Conservation (phyloP, 2,329 filamentous ascomycete genomes). For the Sclerotiophoma versabilis region DNA sequence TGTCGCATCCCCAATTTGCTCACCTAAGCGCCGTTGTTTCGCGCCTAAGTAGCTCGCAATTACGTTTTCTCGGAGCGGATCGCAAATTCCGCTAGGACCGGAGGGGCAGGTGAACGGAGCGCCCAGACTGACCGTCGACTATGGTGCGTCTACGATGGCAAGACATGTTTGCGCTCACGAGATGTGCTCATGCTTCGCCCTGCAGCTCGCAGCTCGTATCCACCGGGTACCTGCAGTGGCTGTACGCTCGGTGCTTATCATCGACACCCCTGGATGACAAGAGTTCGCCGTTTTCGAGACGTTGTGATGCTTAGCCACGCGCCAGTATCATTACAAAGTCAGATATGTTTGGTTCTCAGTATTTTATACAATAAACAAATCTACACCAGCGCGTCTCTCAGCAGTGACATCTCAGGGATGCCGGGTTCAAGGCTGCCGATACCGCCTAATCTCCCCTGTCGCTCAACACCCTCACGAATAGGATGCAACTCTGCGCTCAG, state of each 20-base stretch:
- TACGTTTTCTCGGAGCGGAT: slow-evolving; percentile 2
- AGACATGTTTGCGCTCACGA: slow-evolving; percentile 8
- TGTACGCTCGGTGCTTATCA: neutral
- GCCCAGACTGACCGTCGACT: slow-evolving; percentile 22
- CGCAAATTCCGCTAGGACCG: slow-evolving; percentile 6
- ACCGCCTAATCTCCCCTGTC: slow-evolving; percentile 15
- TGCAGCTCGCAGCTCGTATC: slow-evolving; percentile 15
- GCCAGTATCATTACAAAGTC: neutral
- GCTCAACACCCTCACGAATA: slow-evolving; percentile 9
- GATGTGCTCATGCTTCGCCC: slow-evolving; percentile 9
- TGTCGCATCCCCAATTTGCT: slow-evolving; percentile 6
- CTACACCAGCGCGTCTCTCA: neutral
- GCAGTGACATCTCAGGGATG: slow-evolving; percentile 1
- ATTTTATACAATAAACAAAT: neutral
- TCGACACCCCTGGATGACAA: neutral
- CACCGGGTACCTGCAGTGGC: slow-evolving; percentile 28
- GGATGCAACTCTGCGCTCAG: slow-evolving; percentile 6
- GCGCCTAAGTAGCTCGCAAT: neutral
- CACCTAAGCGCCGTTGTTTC: slow-evolving; percentile 5
- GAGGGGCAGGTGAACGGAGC: slow-evolving; percentile 25
- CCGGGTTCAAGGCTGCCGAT: slow-evolving; percentile 7
- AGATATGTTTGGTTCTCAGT: neutral
- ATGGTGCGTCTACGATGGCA: slow-evolving; percentile 8
- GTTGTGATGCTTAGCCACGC: neutral
- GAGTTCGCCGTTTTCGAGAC: neutral